These are phyloP conservation scores for Incumbomyces lentus DNA, from an alignment of 2,329 filamentous ascomycete genomes.

Conservation along the genomic window DNA sequence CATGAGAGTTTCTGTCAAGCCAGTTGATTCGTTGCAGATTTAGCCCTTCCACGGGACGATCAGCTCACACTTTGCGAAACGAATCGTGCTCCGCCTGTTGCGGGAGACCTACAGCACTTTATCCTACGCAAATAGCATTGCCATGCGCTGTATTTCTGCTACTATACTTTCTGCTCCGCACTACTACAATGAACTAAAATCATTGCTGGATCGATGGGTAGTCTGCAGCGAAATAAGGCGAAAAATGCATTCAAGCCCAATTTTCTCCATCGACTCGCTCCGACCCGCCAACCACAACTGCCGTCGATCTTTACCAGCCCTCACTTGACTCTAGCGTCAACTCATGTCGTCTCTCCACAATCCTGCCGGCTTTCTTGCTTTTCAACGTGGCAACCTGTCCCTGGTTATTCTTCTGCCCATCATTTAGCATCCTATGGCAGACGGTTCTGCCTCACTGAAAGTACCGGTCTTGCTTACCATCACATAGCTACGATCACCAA, in stretches of 20 bases:
- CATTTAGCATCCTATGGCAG: conserved; percentile 4
- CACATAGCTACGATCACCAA: background rate
- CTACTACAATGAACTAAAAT: background rate
- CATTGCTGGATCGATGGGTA: background rate
- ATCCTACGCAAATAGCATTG: too few relatives aligned
- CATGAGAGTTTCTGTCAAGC: too few relatives aligned
- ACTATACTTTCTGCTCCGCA: background rate
- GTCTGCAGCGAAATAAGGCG: conserved; percentile 5
- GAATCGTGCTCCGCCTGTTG: too few relatives aligned
- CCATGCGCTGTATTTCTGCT: background rate
- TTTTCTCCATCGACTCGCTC: background rate
- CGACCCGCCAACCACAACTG: conserved; percentile 4
- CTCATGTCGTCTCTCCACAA: background rate
- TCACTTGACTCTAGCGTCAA: background rate
- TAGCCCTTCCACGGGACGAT: too few relatives aligned
- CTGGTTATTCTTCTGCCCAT: background rate
- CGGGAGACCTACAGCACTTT: too few relatives aligned
- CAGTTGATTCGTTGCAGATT: too few relatives aligned
- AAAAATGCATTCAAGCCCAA: conserved; percentile 4
- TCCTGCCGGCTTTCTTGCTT: background rate
- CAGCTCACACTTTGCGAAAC: too few relatives aligned
- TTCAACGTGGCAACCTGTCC: conserved; percentile 3
- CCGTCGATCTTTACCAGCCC: background rate
- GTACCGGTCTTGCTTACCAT: background rate
- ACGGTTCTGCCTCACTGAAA: conserved; percentile 5